phyloP scores from a whole-genome alignment of 1,284 basidiomycete species.

The Ganoderma sinense region DNA sequence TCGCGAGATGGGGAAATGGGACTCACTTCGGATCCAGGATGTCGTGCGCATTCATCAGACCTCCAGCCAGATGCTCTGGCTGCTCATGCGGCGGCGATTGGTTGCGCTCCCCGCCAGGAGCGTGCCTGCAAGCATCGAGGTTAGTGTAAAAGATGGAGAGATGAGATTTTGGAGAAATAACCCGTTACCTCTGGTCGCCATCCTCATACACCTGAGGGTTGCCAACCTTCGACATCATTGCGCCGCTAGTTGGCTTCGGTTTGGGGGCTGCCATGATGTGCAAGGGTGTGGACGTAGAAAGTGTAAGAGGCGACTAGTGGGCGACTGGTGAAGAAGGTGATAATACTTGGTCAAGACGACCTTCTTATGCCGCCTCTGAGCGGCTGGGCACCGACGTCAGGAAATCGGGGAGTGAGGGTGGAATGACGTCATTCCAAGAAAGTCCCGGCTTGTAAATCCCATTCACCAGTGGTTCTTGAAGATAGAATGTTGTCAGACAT shows the following conservation, averaged over 20 bases:
- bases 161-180: background rate
- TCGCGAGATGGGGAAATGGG: background rate
- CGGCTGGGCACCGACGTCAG: conserved; percentile 26
- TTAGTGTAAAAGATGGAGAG: background rate
- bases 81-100: conserved; percentile 6
- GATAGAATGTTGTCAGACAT: no score
- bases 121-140: background rate
- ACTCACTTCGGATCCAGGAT: conserved; percentile 34
- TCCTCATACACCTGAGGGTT: conserved; percentile 34
- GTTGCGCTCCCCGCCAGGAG: conserved; percentile 1
- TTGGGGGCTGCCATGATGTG: conserved; percentile 14
- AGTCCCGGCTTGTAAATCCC: no score
- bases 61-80: conserved; percentile 15
- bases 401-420: conserved; percentile 12
- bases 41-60: conserved; percentile 32
- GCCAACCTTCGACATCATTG: conserved; percentile 36
- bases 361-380: conserved; percentile 8
- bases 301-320: background rate
- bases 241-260: conserved; percentile 15
- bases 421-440: conserved; percentile 23
- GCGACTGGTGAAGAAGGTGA: background rate
- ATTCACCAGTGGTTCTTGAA: no score
- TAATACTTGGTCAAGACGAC: background rate
- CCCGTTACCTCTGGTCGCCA: conserved; percentile 33
- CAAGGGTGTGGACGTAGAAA: background rate